These are phyloP conservation scores for Phytopythium ostracodes DNA, from an alignment of 352 stramenopile genomes.

Conservation along the genomic window DNA sequence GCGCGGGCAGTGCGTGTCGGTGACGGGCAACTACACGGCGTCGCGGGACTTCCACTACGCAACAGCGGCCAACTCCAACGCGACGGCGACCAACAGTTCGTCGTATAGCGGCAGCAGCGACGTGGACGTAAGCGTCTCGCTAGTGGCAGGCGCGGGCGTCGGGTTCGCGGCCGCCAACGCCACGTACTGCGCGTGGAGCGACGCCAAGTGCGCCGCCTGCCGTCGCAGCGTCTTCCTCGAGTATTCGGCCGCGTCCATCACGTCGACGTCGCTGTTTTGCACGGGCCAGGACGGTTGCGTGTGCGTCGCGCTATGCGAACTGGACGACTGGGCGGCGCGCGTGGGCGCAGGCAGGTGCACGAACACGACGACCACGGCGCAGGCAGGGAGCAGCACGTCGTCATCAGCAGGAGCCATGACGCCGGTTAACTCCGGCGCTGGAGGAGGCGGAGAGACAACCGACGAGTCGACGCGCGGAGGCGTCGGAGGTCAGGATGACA, in stretches of 20 bases:
- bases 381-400: neutral
- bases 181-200: slow-evolving; percentile 36
- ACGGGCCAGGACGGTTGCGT: slow-evolving; percentile 24
- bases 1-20: slow-evolving; percentile 19
- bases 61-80: slow-evolving; percentile 4
- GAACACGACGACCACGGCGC: neutral
- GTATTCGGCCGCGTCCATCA: slow-evolving; percentile 6
- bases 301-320: slow-evolving; percentile 26
- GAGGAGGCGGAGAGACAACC: neutral
- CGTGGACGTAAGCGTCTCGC: neutral
- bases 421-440: neutral
- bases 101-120: neutral
- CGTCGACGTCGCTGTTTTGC: slow-evolving; percentile 13
- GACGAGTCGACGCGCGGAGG: slow-evolving; percentile 1
- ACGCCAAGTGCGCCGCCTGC: slow-evolving; percentile 12
- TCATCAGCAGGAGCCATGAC: neutral
- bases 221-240: slow-evolving; percentile 4
- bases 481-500: neutral
- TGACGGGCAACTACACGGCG: slow-evolving; percentile 19
- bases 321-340: slow-evolving; percentile 11
- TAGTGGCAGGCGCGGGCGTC: neutral
- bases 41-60: slow-evolving; percentile 18
- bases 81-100: slow-evolving; percentile 1
- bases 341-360: slow-evolving; percentile 26
- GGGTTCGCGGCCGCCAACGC: slow-evolving; percentile 28